Base-by-base conservation (phyloP, 192 early-diverging fungal species). In the Dimargaris cristalligena region DNA sequence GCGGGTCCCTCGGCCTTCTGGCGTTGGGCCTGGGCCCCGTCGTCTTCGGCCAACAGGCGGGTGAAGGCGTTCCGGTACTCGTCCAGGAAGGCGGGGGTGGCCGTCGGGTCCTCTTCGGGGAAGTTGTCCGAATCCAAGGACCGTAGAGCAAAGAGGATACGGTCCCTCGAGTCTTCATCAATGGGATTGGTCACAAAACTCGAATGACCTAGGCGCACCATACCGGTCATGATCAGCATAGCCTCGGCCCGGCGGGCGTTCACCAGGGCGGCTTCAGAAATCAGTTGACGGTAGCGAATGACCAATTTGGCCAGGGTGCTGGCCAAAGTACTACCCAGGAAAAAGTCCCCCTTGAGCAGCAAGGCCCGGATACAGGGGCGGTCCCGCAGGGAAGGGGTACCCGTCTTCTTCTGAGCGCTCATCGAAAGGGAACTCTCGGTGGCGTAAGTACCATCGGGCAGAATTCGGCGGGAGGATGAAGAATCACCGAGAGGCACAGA, bases 361-460 rank as follows among this genome's bases (percentile, higher is more conserved):
- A 99, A 78, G 2, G 85, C 83, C 60, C 73, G 66, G 29, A 70
- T 46, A 11, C 66, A 67, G 38, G 64, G 67, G 62, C 69, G 69
- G 78, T 78, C 78, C 29, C 74, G 34, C 34, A 71, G 69, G 52
- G 68, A 65, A 44, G 70, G 48, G 32, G 73, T 52, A n/a, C n/a
- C n/a, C n/a, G n/a, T n/a, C n/a, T n/a, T n/a, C n/a, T n/a, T n/a
- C 10, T 73, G 41, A 2, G 78, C 68, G 3, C 67, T 68, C 2
- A 74, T 70, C 0, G 85, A 81, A 62, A 92, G 80, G 22, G 91
- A 88, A 66, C 84, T 90, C 68, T 99, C 94, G 16, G 94, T 91
- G 4, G 94, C 95, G 65, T 99, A 99, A 0, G 94, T 97, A 28
- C 95, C 95, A 71, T 99, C 95, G 2, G 95, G 83, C 34, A 99